Conservation (phyloP, 73 alveolate species). For the Uronychia setigera region DNA sequence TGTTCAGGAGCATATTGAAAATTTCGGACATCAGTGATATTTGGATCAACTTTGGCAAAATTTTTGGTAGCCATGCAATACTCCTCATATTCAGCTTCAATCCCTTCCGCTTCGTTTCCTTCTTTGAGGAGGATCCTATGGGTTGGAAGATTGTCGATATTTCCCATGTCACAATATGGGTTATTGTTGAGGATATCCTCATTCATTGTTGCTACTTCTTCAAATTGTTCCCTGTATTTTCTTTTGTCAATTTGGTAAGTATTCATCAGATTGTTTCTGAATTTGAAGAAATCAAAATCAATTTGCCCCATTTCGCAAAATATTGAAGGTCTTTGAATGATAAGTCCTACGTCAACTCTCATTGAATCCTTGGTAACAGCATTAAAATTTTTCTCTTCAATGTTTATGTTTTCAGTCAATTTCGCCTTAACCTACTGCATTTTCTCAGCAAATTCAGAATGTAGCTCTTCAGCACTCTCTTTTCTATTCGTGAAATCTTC, state of each 20-base stretch:
- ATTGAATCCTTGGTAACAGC: slow-evolving; percentile 30
- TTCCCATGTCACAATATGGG: slow-evolving; percentile 11
- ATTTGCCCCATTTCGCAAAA: slow-evolving; percentile 11
- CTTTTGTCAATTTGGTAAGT: slow-evolving; percentile 24
- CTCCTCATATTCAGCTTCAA: no score
- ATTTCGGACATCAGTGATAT: slow-evolving; percentile 34
- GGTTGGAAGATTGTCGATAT: slow-evolving; percentile 53
- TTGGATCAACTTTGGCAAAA: slow-evolving; percentile 61
- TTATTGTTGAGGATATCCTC: slow-evolving; percentile 4
- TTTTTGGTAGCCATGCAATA: slow-evolving; percentile 63
- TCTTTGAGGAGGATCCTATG: slow-evolving; percentile 27
- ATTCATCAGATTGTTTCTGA: slow-evolving; percentile 31
- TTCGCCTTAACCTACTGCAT: no score
- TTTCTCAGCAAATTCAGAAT: no score
- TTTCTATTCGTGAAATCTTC: no score
- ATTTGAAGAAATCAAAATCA: slow-evolving; percentile 42
- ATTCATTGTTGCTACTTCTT: slow-evolving; percentile 25
- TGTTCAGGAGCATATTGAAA: slow-evolving; percentile 62
- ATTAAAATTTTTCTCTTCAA: no score
- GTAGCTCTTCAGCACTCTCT: no score
- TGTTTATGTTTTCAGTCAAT: no score
- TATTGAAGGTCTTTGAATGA: slow-evolving; percentile 17
- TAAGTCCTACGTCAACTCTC: slow-evolving; percentile 22
- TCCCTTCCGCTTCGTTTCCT: slow-evolving; percentile 32
- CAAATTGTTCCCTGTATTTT: slow-evolving; percentile 21